Base-by-base conservation (phyloP, 2,329 filamentous ascomycete species). In the Penicillium fuscoglaucum region DNA sequence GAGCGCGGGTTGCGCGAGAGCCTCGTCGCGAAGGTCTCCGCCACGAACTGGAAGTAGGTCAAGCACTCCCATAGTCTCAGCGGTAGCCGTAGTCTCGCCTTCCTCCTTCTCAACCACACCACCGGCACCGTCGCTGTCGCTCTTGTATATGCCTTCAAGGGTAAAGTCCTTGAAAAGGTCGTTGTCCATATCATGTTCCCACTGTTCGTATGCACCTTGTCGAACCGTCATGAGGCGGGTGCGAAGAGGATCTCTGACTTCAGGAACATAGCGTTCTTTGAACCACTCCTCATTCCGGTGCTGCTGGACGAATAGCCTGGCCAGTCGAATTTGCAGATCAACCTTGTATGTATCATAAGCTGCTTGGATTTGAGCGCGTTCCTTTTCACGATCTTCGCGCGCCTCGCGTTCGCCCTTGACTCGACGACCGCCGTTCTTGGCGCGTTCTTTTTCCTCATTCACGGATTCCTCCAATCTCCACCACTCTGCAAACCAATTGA, bases 201-300 rank as follows among this genome's bases (percentile, higher is more conserved):
- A 99, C 67, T 95, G 90, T 47, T 83, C 85, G 74, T 95, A 97
- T 52, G 87, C 85, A 15, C 85, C 86, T 41, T 88, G 86, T 47
- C 96, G 89, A 71, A 90, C 92, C 47, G 92, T 89, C 74, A 89
- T 89, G 53, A 98, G 80, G 68, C 91, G 89, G 59, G 81, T 80
- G 56, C 89, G 87, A 69, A 97, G 86, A 2, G 84, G 82, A 64
- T 93, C 88, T 52, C 90, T 84, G 55, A 93, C 86, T 66, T 95
- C 91, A 1, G 91, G 85, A 31, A 96, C 88, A 68, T 99, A 99
- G 72, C 91, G 88, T 76, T 99, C 95, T 67, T 89, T 91, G 79
- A 99, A 99, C 95, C 95, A 99, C 72, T 99, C 93, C 74, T 99
- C 95, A 44, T 87, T 87, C 73, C 96, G 96, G 77, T 99, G 95